Evolutionary conservation across 345 rosid species (phyloP).

Genomic region (Eucalyptus lansdowneana): DNA sequence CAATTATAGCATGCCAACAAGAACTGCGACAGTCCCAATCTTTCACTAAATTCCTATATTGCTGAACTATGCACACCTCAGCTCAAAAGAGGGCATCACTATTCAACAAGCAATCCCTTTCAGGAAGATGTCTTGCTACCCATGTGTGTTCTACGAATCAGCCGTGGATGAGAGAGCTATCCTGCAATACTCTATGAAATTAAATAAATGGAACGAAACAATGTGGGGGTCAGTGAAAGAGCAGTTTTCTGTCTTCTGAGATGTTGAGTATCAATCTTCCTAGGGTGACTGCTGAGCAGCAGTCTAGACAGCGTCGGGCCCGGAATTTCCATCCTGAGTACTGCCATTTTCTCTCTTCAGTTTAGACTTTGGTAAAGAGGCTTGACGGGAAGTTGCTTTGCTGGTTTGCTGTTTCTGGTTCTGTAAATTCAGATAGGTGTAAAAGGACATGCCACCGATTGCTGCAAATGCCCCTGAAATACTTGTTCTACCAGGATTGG

Average conservation of each 20-base stretch:
- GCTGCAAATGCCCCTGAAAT: constrained; percentile 56
- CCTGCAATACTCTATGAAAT: not conserved
- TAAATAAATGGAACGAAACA: not conserved
- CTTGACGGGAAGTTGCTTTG: constrained; percentile 6
- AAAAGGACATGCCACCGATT: constrained; percentile 55
- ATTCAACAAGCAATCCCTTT: not conserved
- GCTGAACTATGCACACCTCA: not conserved
- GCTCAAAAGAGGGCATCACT: not conserved
- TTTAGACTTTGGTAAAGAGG: constrained; percentile 28
- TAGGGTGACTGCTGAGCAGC: not conserved
- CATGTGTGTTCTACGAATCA: not conserved
- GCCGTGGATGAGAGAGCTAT: not conserved
- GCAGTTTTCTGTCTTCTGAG: not conserved
- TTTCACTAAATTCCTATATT: not conserved
- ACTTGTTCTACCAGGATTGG: constrained; percentile 57
- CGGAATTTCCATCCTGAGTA: constrained; percentile 8
- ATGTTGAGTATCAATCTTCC: not conserved
- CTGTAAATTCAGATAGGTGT: constrained; percentile 37
- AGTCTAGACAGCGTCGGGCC: not conserved
- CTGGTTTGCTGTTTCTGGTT: constrained; percentile 17
- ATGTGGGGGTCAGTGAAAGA: not conserved
- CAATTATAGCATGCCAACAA: not conserved
- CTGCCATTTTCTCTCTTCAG: constrained; percentile 31
- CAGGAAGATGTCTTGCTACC: not conserved
- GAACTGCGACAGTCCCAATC: not conserved